Conservation (phyloP, 2,329 filamentous ascomycete species). For the Colletotrichum liriopes region DNA sequence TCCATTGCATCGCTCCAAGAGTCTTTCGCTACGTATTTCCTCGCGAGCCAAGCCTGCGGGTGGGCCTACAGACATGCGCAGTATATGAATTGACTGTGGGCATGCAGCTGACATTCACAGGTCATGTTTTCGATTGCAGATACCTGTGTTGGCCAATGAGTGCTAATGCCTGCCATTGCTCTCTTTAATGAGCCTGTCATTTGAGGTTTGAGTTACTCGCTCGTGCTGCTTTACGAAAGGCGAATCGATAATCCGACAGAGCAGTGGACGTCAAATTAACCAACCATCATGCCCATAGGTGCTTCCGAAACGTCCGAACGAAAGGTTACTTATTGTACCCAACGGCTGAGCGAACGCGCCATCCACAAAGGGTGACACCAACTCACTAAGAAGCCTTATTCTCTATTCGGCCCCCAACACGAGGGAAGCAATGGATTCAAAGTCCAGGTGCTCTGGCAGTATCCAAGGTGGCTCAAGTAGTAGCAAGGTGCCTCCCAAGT, state of each 20-base stretch:
- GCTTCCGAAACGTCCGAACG: not conserved
- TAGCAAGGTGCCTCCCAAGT: not conserved
- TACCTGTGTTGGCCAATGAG: not conserved
- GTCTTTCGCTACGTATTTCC: not conserved
- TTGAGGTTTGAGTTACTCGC: not conserved
- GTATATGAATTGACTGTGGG: not conserved
- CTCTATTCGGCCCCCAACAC: not conserved
- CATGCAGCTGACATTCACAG: not conserved
- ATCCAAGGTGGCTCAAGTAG: not conserved
- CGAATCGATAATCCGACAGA: not conserved
- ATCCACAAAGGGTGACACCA: not conserved
- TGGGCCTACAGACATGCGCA: not conserved
- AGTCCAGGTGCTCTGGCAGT: not conserved
- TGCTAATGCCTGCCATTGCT: too few relatives aligned
- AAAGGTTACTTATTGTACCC: not conserved
- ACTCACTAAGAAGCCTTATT: not conserved
- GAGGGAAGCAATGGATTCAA: too few relatives aligned
- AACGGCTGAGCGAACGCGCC: not conserved
- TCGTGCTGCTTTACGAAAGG: not conserved
- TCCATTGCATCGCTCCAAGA: not conserved
- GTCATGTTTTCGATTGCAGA: not conserved
- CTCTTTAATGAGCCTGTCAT: too few relatives aligned
- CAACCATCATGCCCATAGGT: not conserved
- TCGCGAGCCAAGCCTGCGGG: not conserved
- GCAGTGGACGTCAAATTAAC: not conserved